These are phyloP conservation scores for Neurospora sp. DNA, from an alignment of 495 filamentous ascomycete species.

Conservation along the genomic window DNA sequence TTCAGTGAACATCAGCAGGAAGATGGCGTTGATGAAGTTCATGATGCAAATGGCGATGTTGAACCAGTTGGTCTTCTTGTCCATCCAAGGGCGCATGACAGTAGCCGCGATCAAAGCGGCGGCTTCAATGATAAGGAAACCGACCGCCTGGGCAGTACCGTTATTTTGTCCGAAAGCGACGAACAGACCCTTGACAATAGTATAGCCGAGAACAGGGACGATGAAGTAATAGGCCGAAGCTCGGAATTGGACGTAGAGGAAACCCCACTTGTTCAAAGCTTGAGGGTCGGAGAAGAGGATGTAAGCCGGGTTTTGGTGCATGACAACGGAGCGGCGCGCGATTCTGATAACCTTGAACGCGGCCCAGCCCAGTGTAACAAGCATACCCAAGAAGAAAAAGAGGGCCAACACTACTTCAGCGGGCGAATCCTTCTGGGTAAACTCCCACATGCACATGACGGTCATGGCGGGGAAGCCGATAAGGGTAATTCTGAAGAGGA, in stretches of 20 bases:
- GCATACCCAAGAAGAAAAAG: constrained; percentile 81
- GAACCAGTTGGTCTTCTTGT: constrained; percentile 96
- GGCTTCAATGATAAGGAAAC: constrained; percentile 77
- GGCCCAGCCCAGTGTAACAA: constrained; percentile 76
- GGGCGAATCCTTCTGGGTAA: constrained; percentile 74
- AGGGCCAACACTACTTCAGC: constrained; percentile 83
- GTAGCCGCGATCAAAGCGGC: constrained; percentile 67
- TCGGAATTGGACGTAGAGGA: constrained; percentile 95
- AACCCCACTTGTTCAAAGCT: constrained; percentile 96
- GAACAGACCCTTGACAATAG: constrained; percentile 81
- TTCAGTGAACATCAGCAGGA: constrained; percentile 73
- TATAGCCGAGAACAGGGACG: constrained; percentile 69
- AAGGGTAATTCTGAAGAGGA: constrained; percentile 84
- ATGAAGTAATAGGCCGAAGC: constrained; percentile 98
- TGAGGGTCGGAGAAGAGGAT: constrained; percentile 95
- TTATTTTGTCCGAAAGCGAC: constrained; percentile 70
- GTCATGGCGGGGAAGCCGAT: constrained; percentile 94
- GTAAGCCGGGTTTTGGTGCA: constrained; percentile 97
- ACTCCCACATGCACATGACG: constrained; percentile 91
- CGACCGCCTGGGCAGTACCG: constrained; percentile 71
- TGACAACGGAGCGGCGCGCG: constrained; percentile 75
- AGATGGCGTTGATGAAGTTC: constrained; percentile 87
- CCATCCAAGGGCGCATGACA: constrained; percentile 93
- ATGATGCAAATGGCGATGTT: constrained; percentile 87
- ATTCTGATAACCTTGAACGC: constrained; percentile 82